Base-by-base conservation (phyloP, 108 stramenopile species). In the Cylindrotheca closterium region DNA sequence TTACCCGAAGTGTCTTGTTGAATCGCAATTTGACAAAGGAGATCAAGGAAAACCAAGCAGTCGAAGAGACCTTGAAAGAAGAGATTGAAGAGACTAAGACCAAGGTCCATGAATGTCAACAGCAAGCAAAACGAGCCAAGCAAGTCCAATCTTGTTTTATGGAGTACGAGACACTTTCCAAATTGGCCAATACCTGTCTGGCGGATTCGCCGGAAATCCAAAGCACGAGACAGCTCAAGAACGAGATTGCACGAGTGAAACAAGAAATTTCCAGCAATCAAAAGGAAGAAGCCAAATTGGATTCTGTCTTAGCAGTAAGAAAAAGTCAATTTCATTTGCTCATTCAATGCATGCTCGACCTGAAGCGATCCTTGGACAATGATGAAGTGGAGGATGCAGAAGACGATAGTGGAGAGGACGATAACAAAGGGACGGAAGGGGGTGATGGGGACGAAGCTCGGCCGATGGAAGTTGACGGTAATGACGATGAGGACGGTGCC, bases 91-190 rank as follows among this genome's bases (percentile, higher is more conserved):
- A 29, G 0, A 17, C 60, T 12, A 18, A 53, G 22, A 10, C 57
- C 27, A 34, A 69, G 47, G 55, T 61, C 8, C 34, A 54, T n/a
- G 51, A 59, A 27, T 60, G 60, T 30, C 31, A 31, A 23, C 26
- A 18, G 2, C 34, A 30, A 8, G 73, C 73, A 24, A 21, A 59
- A 10, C 58, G 47, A 7, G 67, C 67, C 7, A 47, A 54, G 25
- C 30, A 65, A 51, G 60, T 25, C 10, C 58, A 55, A 31, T 32
- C 33, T 8, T 70, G 72, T 56, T 46, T 48, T 8, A 22, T 42
- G 46, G 80, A 81, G 49, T 81, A 78, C 29, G 77, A 81, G 28
- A 48, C 76, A 7, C 49, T 78, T 30, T 76, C 80, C 30, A 77
- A 70, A 52, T 18, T 70, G 55, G 67, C 54, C 23, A 24, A 71